Percentiles rank a stretch among this genome's conserved stretches.
These are phyloP conservation scores for Boletus pseudopeckii DNA, from an alignment of 768 basidiomycete species.

Conservation along the genomic window DNA sequence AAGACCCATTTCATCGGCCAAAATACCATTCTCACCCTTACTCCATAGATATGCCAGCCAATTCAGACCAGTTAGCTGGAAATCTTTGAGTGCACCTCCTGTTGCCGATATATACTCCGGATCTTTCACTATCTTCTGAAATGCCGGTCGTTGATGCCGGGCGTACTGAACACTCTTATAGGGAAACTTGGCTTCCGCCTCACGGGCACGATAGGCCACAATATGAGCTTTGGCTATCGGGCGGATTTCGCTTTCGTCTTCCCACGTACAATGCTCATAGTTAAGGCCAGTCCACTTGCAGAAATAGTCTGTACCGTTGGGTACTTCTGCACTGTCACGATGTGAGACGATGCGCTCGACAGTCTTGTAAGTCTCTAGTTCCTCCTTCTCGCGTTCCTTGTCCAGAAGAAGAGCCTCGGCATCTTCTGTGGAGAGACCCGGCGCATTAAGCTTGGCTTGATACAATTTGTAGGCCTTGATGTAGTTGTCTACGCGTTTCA, in stretches of 20 bases:
- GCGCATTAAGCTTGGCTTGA: constrained; percentile 59
- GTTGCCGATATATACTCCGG: constrained; percentile 78
- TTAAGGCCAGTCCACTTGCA: constrained; percentile 95
- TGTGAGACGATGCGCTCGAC: constrained; percentile 89
- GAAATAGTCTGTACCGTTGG: constrained; percentile 74
- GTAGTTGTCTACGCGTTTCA: constrained; percentile 98
- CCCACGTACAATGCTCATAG: constrained; percentile 97
- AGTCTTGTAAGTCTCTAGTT: constrained; percentile 84
- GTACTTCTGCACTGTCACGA: constrained; percentile 52
- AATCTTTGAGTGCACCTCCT: constrained; percentile 91
- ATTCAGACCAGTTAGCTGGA: constrained; percentile 96
- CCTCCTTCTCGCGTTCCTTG: constrained; percentile 87
- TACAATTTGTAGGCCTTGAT: constrained; percentile 86
- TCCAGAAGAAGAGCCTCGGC: constrained; percentile 85
- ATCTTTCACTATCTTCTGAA: constrained; percentile 81
- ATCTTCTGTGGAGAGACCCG: constrained; percentile 80
- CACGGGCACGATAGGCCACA: constrained; percentile 72
- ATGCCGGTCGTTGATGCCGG: constrained; percentile 66
- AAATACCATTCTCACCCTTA: constrained; percentile 91
- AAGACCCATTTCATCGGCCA: constrained; percentile 99
- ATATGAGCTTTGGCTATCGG: constrained; percentile 75
- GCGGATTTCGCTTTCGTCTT: constrained; percentile 75
- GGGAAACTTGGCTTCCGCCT: constrained; percentile 77
- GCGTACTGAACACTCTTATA: constrained; percentile 75
- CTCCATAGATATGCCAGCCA: constrained; percentile 99